Conservation (phyloP, 441 rosid species). For the Eugenia klotzschiana region DNA sequence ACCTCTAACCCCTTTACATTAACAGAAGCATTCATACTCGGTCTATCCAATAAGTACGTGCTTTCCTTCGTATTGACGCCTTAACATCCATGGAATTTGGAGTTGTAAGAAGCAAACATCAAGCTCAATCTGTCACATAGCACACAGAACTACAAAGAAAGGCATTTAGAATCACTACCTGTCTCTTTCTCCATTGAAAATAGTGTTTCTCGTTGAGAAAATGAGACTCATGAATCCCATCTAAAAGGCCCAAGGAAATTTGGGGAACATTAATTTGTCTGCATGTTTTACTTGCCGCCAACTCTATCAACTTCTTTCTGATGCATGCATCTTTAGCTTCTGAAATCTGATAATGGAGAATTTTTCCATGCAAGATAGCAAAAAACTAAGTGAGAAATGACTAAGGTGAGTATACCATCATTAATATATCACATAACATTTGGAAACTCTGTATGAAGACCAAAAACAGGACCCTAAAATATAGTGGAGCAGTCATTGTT, state of each 20-base stretch:
- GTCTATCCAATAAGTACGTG: background rate
- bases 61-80: background rate
- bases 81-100: background rate
- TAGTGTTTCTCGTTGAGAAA: conserved; percentile 70
- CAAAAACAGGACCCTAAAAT: background rate
- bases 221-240: conserved; percentile 75
- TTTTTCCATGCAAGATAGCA: conserved; percentile 3
- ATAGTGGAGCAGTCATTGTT: background rate
- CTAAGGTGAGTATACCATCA: background rate
- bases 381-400: background rate
- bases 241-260: conserved; percentile 63
- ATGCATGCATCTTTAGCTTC: conserved; percentile 72
- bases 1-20: background rate
- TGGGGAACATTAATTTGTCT: conserved; percentile 74
- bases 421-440: background rate
- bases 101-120: background rate
- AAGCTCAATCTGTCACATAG: background rate
- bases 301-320: conserved; percentile 57
- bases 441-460: background rate
- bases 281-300: conserved; percentile 37
- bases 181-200: conserved; percentile 82
- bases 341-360: conserved; percentile 52
- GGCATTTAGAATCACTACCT: conserved; percentile 31
- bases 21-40: background rate
- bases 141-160: background rate